These are phyloP conservation scores for Globisporangium paddicum DNA, from an alignment of 352 stramenopile genomes.

Conservation along the genomic window DNA sequence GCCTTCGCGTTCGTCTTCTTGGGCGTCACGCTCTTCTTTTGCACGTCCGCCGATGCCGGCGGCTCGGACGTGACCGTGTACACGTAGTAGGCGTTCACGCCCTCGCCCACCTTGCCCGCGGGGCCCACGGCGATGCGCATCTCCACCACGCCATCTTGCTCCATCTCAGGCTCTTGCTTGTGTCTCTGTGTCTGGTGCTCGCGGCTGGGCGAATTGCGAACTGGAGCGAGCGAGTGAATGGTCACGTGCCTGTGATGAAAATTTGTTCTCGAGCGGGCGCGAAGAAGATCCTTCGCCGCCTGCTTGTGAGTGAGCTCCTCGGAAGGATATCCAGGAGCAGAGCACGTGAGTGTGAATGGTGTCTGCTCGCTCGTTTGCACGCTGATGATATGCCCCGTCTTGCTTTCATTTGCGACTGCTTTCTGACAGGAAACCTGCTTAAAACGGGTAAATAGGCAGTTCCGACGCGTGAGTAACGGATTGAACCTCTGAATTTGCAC, in stretches of 20 bases:
- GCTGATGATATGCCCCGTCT: slow-evolving; percentile 3
- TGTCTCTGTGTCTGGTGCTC: no score
- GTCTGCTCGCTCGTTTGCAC: not conserved
- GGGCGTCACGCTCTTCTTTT: not conserved
- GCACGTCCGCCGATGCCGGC: slow-evolving; percentile 9
- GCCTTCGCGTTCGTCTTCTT: slow-evolving; percentile 1
- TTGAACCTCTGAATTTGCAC: not conserved
- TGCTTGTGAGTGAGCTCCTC: no score
- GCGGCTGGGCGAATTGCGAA: not conserved
- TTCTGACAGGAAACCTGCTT: not conserved
- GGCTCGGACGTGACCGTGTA: slow-evolving; percentile 71
- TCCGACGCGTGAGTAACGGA: not conserved
- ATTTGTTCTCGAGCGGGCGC: no score
- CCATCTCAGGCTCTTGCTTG: not conserved
- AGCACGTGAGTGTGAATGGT: no score
- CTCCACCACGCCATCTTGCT: slow-evolving; percentile 4
- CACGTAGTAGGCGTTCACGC: slow-evolving; percentile 82
- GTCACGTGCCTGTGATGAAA: no score
- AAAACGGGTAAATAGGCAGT: not conserved
- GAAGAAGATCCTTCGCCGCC: no score
- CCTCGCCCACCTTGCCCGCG: slow-evolving; percentile 74
- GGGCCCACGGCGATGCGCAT: slow-evolving; percentile 58
- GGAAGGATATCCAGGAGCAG: not conserved
- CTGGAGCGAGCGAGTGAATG: not conserved
- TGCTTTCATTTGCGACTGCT: slow-evolving; percentile 12